Base-by-base conservation (phyloP, 139 green algal genomes). In the Volvox reticuliferus region DNA sequence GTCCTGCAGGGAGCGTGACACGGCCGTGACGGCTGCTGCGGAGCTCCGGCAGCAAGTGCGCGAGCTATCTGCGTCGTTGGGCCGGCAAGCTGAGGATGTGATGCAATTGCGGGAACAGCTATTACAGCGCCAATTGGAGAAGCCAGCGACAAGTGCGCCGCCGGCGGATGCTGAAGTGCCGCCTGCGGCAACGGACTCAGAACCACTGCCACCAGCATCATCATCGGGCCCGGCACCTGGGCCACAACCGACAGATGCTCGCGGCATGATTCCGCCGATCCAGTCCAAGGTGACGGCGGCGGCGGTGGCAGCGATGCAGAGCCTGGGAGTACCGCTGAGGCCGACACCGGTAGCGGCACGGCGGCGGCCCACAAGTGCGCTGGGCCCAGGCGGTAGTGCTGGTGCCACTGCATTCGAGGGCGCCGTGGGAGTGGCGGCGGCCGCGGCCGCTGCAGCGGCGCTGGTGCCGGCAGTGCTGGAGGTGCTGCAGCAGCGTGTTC, bases 221-320 rank as follows among this genome's bases (percentile, higher is more conserved):
- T n/a, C n/a, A n/a, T n/a, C n/a, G n/a, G n/a, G n/a, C n/a, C n/a
- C 50, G 50, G 50, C 79, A 21, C 32, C 44, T 32, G 50, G 20
- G 22, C 17, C 78, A 12, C 9, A 35, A 24, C 37, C 78, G 36
- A 17, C 1, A 22, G 37, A 1, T 24, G 78, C 78, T 16, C 35
- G 37, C 37, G 78, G 32, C 77, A 18, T 35, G 36, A 20, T 44
- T 30, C 36, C 78, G 78, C 37, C 78, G 12, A 26, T 16, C 1
- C 6, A 71, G 13, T 44, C 32, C 1, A 12, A 13, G 50, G 79
- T 71, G 50, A 61, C 79, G 5, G 79, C 50, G 12, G 50, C 79
- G 26, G 79, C 79, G 79, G 44, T 71, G 79, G 50, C 79, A 55
- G 79, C 44, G 26, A 86, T 71, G 79, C 79, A 71, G 79, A 86